Percentiles rank a stretch among this genome's conserved stretches.
Conservation (phyloP, 805 yeast genomes). For the Lachancea mirantina region DNA sequence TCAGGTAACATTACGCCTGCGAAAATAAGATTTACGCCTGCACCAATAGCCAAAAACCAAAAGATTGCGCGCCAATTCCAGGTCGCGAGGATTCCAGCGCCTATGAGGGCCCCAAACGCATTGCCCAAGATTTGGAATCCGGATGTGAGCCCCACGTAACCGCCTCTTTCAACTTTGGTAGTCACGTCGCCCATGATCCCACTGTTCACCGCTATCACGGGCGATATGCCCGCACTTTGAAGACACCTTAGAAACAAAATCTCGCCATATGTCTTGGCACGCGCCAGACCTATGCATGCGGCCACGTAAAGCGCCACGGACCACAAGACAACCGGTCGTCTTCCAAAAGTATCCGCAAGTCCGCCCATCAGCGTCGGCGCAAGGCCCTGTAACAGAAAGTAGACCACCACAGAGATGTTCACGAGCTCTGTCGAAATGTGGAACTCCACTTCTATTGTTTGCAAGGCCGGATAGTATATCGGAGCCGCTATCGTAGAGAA, state of each 20-base stretch:
- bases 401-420: constrained; percentile 70
- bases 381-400: constrained; percentile 68
- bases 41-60: constrained; percentile 64
- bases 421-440: constrained; percentile 48
- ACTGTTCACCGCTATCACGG: constrained; percentile 60
- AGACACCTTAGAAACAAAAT: constrained; percentile 61
- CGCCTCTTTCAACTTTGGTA: constrained; percentile 59
- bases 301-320: constrained; percentile 51
- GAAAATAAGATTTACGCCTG: constrained; percentile 38
- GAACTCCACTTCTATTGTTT: constrained; percentile 49
- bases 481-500: constrained; percentile 71
- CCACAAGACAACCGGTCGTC: constrained; percentile 56
- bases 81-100: constrained; percentile 36
- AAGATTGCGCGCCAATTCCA: constrained; percentile 73
- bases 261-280: constrained; percentile 48
- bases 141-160: constrained; percentile 54
- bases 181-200: constrained; percentile 74
- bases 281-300: constrained; percentile 62
- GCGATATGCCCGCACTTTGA: constrained; percentile 75
- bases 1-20: constrained; percentile 54
- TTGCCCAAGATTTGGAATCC: constrained; percentile 67
- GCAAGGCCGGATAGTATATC: constrained; percentile 73
- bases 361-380: constrained; percentile 65
- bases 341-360: constrained; percentile 62
- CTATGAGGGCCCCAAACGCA: constrained; percentile 73